Evolutionary conservation across 495 filamentous ascomycete species (phyloP).

Genomic region (Friedmanniomyces simplex): DNA sequence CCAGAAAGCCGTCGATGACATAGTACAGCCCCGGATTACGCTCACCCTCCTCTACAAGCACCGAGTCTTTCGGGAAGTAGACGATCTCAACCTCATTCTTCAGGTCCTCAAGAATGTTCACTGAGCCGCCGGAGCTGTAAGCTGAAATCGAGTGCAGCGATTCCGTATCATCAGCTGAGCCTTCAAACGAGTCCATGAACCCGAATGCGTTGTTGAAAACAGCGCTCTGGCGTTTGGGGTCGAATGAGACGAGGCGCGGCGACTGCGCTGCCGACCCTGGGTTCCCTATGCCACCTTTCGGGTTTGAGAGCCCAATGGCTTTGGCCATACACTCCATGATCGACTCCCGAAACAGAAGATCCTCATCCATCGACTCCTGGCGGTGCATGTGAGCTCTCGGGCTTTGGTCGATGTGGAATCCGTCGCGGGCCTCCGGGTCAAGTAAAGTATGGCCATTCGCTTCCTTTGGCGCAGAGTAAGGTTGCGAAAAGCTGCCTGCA

Average conservation of each 20-base stretch:
- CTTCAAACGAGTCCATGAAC: slow-evolving; percentile 84
- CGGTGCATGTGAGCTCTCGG: slow-evolving; percentile 46
- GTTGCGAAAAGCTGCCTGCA: slow-evolving; percentile 32
- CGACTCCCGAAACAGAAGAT: slow-evolving; percentile 75
- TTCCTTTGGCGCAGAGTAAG: slow-evolving; percentile 27
- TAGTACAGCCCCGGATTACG: slow-evolving; percentile 94
- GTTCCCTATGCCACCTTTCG: slow-evolving; percentile 45
- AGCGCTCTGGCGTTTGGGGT: slow-evolving; percentile 72
- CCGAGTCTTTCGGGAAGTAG: slow-evolving; percentile 86
- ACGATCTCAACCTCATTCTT: slow-evolving; percentile 94
- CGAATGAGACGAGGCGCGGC: slow-evolving; percentile 74
- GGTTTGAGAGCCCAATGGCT: slow-evolving; percentile 70
- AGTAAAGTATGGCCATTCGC: slow-evolving; percentile 42
- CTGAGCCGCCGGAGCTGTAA: slow-evolving; percentile 40
- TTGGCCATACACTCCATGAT: slow-evolving; percentile 95
- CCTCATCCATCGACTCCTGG: slow-evolving; percentile 70
- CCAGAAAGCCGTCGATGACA: slow-evolving; percentile 92
- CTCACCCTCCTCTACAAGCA: slow-evolving; percentile 95
- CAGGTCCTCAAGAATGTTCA: slow-evolving; percentile 59
- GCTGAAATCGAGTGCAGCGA: slow-evolving; percentile 67
- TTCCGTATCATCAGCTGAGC: slow-evolving; percentile 72
- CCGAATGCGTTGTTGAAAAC: slow-evolving; percentile 88
- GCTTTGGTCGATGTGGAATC: slow-evolving; percentile 40
- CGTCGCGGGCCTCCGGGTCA: slow-evolving; percentile 35
- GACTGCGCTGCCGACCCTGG: slow-evolving; percentile 71